Evolutionary conservation across 2,329 filamentous ascomycete species (phyloP).

Genomic region (Xylariaceae sp.): DNA sequence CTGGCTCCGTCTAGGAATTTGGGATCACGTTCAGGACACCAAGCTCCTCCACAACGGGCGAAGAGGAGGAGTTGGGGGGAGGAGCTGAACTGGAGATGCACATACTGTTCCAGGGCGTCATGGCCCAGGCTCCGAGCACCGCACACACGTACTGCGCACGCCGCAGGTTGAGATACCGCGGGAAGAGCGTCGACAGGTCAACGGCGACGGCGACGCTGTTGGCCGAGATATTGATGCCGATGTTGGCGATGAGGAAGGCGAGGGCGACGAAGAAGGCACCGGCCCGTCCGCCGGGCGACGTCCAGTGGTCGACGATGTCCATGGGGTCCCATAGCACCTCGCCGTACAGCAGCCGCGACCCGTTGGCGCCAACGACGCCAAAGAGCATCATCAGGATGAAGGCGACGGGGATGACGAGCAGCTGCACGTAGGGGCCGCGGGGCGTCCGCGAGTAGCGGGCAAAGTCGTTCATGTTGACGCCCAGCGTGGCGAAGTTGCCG

Average conservation of each 20-base stretch:
- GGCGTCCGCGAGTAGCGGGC: slow-evolving; percentile 8
- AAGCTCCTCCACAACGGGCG: too few species aligned
- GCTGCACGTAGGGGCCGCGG: slow-evolving; percentile 15
- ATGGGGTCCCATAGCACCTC: slow-evolving; percentile 10
- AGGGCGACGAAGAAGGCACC: slow-evolving; percentile 10
- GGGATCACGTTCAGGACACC: too few species aligned
- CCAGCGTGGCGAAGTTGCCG: slow-evolving; percentile 13
- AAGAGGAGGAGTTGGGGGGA: too few species aligned
- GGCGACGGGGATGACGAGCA: slow-evolving; percentile 16
- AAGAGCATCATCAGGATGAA: slow-evolving; percentile 19
- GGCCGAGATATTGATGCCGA: slow-evolving; percentile 9
- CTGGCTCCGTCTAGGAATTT: too few species aligned
- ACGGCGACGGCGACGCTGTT: slow-evolving; percentile 10
- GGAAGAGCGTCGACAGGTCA: slow-evolving; percentile 8
- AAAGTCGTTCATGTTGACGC: slow-evolving; percentile 13
- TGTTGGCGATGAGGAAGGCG: slow-evolving; percentile 9
- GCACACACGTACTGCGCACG: slow-evolving; percentile 8
- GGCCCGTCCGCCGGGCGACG: slow-evolving; percentile 7
- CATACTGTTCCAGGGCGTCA: slow-evolving; percentile 11
- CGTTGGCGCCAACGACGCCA: slow-evolving; percentile 21
- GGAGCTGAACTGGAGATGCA: too few species aligned
- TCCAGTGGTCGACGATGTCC: slow-evolving; percentile 8
- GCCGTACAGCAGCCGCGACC: slow-evolving; percentile 4
- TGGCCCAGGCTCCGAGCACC: slow-evolving; percentile 7
- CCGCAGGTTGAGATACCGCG: slow-evolving; percentile 7